Base-by-base conservation (phyloP, 1,139 yeast genomes). In the Eremothecium cymbalariae region DNA sequence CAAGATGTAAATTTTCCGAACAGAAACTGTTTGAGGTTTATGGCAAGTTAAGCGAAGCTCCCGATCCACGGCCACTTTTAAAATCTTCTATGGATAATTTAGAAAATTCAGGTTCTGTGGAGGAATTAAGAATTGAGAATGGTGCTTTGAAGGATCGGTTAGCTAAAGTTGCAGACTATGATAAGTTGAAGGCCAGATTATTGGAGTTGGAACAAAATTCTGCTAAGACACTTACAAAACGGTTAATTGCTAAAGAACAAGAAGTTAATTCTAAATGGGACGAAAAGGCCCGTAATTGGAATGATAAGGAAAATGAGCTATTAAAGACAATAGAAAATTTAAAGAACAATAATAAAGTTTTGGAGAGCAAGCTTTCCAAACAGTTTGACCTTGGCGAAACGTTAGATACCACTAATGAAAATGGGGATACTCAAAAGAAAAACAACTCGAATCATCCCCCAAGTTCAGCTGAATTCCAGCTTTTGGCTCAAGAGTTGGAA, bases 61-160 rank as follows among this genome's bases (percentile, higher is more conserved):
- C 97, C 0, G 96, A 90, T 59, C 97, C 97, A 3, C 72, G 70
- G 41, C 94, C 95, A 2, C 60, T 88, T 31, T 62, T 88, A 38
- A 85, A 82, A 48, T 70, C 74, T 23, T 74, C 93, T 3, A 59
- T 82, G 21, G 84, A 80, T 37, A 59, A 60, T 6, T 62, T 85
- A 38, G 26, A 26, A n/a, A 22, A 15, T 4, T 16, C 13, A 6
- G 79, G 77, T 30, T 75, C 77, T 49, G 57, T 84, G 28, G 63
- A 77, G 11, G 60, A 61, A 8, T 58, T 81, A 34, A 66, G 68
- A 42, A 61, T 62, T 15, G 84, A 81, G 50, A 72, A 80, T 38
- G 59, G 63, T 3, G 54, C 57, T 12, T 62, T 85, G 39, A 74
- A 73, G 40, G 80, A 78, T 32, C 75, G 77, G 49, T 56, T 84